Evolutionary conservation across 495 filamentous ascomycete genomes (phyloP), one percentile per base, ranked within the genome.

Genomic region (Penicillium subrubescens): DNA sequence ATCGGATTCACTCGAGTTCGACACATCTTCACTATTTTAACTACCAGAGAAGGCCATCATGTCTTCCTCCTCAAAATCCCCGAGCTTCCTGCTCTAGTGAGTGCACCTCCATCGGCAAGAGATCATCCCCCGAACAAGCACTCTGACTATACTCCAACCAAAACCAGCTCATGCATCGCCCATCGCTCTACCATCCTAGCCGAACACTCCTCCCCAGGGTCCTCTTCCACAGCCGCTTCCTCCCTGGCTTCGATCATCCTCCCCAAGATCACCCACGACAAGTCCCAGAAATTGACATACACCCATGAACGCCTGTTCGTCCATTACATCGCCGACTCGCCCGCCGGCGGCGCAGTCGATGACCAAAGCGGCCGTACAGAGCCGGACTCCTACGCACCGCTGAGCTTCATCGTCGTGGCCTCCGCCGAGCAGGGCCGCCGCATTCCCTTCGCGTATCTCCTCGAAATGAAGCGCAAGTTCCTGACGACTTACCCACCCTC

Each of bases 221-320:
- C 90, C 41, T 90, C 94, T 43, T 87, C 79, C 33, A 84, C 89
- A 23, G 87, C 89, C 27, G 84, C 89, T 63, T 90, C 92, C 59
- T 94, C 92, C 25, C 91, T 98, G 67, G 92, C 94, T 70, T 94
- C 93, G 64, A 84, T 97, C 68, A 93, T 98, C 80, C 92, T 99
- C 64, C 95, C 95, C 60, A 97, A 97, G 72, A 97, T 99, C 84
- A 78, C 79, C 64, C 95, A 99, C 77, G 74, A 83, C 60, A 79
- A 85, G 35, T 85, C 94, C 8, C 89, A 94, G 73, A 97, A 97
- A 75, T 87, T 96, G 39, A 98, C 94, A 65, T 97, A 94, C 82
- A 96, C 92, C 29, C 92, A 96, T 76, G 89, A 93, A 74, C 81
- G 87, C 48, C 88, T 97, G 74, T 93, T 94, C 81, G 92, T 98